Evolutionary conservation across 192 early-diverging fungal genomes (phyloP), one percentile per base, ranked within the genome.

Genomic region (Diversispora eburnea): DNA sequence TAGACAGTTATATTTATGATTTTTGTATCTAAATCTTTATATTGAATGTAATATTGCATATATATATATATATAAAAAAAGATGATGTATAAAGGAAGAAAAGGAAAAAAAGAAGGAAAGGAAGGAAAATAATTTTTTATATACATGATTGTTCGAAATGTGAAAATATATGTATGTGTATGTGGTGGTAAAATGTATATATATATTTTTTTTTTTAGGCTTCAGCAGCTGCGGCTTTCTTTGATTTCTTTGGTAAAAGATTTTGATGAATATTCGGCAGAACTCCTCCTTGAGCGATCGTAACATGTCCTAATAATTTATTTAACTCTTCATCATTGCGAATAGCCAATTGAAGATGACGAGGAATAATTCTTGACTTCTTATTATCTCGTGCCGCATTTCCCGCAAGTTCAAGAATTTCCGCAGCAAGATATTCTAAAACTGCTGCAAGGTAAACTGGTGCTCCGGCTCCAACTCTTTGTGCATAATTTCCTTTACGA

Each of bases 391-490:
- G 90, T 63, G 93, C 92, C 67, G 95, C 95, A 84, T 95, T 97
- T 70, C 95, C 95, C 62, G 95, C 95, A 63, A 97, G 84, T 83
- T 97, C 94, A 77, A 97, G 91, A 75, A 97, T 95, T 88, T 97
- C 95, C 78, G 95, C 95, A 77, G 88, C 90, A 74, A 97, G 87
- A 86, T 97, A 97, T 84, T 97, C 95, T 65, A 97, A 91, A 51
- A 97, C 94, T 72, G 95, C 95, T 73, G 95, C 95, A 41, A 97
- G 83, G 86, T 95, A 97, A 75, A 95, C 94, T 76, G 95, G 95
- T 52, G 94, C 93, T 80, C 92, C 93, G 75, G 93, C 93, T 81
- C 92, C 93, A 63, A 95, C 89, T 85, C 95, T 89, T 80, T 90
- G 89, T 77, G 95, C 93, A 84, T 95, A 97, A 88, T 95, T 95